Evolutionary conservation across 441 rosid genomes (phyloP), one percentile per base, ranked within the genome.

Genomic region (Breynia disticha): DNA sequence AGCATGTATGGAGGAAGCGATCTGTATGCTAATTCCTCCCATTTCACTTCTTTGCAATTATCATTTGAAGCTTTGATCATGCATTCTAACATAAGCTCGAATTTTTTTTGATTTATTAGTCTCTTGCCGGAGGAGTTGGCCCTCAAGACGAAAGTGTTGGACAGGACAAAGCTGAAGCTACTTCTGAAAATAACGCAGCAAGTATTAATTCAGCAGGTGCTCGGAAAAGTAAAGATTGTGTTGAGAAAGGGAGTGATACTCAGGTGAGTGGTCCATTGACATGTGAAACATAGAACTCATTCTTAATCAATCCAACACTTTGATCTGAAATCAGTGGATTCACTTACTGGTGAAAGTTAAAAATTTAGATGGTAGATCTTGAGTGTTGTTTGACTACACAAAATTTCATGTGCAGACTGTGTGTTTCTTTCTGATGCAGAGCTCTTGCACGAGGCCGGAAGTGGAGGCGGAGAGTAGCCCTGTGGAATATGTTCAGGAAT

Each of bases 1-100:
- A 86, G 76, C 97, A 93, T 70, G 93, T 84, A 22, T 93, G 97
- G 98, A 84, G 97, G 76, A 84, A 86, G 76, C 83, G 74, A 81
- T 50, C 74, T 24, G 98, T 90, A 83, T 57, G 95, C 69, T 50
- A 28, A 50, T 41, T 66, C 37, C 47, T 20, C 2, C 19, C 54
- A 20, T 54, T 24, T 44, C 12, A 9, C 1, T 39, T 15, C 46
- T 59, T 28, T 28, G 5, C 32, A 24, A 16, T 11, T 19, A 14
- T 50, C 42, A 39, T 17, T 57, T 21, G 19, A 16, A 52, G 43
- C 19, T 55, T 63, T 69, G 7, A 52, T 39, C 19, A 59, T 49
- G 20, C 18, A 12, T 61, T 56, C 32, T 61, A 53, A 52, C 17
- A 17, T 16, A 16, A 15, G 14, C 7, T 20, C 15, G 13, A 5